Evolutionary conservation across 2,329 filamentous ascomycete species (phyloP).

Genomic region (Karstenula rhodostoma): DNA sequence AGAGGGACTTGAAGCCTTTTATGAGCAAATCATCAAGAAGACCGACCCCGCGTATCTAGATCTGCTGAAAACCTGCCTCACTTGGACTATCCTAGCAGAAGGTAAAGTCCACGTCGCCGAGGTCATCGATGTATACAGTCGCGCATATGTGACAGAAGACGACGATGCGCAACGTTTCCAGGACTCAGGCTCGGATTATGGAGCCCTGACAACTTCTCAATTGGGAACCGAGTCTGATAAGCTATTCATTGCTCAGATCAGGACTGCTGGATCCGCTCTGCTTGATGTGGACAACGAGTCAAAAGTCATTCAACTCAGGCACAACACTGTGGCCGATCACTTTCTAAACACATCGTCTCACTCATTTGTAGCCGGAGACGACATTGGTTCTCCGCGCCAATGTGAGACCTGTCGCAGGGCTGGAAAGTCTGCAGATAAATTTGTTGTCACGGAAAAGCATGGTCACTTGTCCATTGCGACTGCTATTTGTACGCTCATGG

Average conservation of each 20-base stretch:
- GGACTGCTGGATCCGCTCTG: slow-evolving; percentile 1
- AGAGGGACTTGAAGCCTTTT: slow-evolving; percentile 3
- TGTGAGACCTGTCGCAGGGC: not conserved
- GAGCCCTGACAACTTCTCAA: not conserved
- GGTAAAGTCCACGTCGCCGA: slow-evolving; percentile 2
- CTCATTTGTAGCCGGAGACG: not conserved
- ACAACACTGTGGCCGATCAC: slow-evolving; percentile 8
- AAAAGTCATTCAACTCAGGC: slow-evolving; percentile 3
- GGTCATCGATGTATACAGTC: slow-evolving; percentile 1
- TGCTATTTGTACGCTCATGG: not conserved
- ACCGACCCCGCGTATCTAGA: slow-evolving; percentile 4
- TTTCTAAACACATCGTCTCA: not conserved
- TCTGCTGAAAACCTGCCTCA: slow-evolving; percentile 2
- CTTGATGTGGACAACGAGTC: slow-evolving; percentile 3
- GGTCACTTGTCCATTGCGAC: slow-evolving; percentile 1
- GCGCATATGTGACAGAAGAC: not conserved
- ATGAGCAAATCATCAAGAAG: slow-evolving; percentile 6
- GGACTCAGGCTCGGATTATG: not conserved
- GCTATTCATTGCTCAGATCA: slow-evolving; percentile 1
- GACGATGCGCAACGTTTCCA: not conserved
- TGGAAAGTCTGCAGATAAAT: not conserved
- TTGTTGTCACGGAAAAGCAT: not conserved
- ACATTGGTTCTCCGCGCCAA: not conserved
- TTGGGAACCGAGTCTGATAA: not conserved
- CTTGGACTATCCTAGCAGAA: slow-evolving; percentile 2